phyloP scores from a whole-genome alignment of 2,329 filamentous ascomycete genomes.

The Neonectria coccinea region DNA sequence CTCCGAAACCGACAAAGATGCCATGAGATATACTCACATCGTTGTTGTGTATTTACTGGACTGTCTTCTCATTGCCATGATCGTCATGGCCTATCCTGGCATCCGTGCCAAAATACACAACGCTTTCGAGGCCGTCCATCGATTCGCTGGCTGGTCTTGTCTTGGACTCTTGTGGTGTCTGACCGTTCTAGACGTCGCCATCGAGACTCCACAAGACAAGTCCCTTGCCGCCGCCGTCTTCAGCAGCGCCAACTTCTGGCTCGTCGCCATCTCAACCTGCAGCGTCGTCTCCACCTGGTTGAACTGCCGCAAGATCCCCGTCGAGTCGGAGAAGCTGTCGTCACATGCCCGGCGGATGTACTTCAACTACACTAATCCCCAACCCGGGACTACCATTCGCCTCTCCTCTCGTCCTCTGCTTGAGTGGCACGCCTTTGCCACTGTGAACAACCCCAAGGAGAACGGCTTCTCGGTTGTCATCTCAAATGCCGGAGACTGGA shows the following conservation, averaged over 20 bases:
- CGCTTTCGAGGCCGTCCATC: slow-evolving; percentile 33
- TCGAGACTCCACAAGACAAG: slow-evolving; percentile 62
- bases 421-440: slow-evolving; percentile 79
- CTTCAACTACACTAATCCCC: slow-evolving; percentile 68
- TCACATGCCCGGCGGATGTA: slow-evolving; percentile 76
- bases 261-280: slow-evolving; percentile 69
- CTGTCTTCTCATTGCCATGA: slow-evolving; percentile 27
- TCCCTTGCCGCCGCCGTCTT: slow-evolving; percentile 44
- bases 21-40: slow-evolving; percentile 24
- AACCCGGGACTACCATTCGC: slow-evolving; percentile 58
- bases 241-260: slow-evolving; percentile 65
- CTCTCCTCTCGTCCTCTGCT: slow-evolving; percentile 69
- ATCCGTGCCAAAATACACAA: slow-evolving; percentile 33
- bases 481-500: slow-evolving; percentile 76
- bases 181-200: slow-evolving; percentile 65
- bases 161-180: slow-evolving; percentile 32
- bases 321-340: slow-evolving; percentile 73
- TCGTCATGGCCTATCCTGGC: slow-evolving; percentile 33
- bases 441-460: slow-evolving; percentile 66
- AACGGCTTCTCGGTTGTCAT: slow-evolving; percentile 72
- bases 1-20: slow-evolving; percentile 2
- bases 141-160: slow-evolving; percentile 35
- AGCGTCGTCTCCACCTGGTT: slow-evolving; percentile 77
- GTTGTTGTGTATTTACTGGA: slow-evolving; percentile 31
- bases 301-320: slow-evolving; percentile 71